These are phyloP conservation scores for Termitomyces sp. DNA, from an alignment of 768 basidiomycete species.

Conservation along the genomic window DNA sequence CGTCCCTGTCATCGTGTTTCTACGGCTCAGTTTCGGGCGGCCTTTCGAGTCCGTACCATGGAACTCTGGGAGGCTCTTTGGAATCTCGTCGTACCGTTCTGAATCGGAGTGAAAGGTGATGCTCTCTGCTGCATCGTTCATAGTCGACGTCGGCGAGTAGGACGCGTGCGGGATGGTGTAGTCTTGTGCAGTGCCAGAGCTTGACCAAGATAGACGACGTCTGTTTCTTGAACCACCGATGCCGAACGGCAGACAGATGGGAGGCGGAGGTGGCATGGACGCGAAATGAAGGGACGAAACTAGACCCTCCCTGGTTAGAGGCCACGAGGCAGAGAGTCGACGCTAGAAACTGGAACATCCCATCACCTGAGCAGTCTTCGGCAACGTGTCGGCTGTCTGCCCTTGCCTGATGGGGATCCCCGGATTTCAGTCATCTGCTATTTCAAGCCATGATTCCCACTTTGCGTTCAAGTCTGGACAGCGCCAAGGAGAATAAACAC, in stretches of 20 bases:
- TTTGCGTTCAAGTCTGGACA: too few relatives aligned
- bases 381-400: slow-evolving; percentile 5
- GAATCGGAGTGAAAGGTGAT: slow-evolving; percentile 58
- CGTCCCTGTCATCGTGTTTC: slow-evolving; percentile 53
- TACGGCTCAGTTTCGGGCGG: slow-evolving; percentile 37
- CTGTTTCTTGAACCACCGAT: slow-evolving; percentile 38
- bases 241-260: slow-evolving; percentile 56
- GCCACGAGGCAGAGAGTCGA: slow-evolving; percentile 12
- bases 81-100: slow-evolving; percentile 50
- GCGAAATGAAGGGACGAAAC: slow-evolving; percentile 18
- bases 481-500: not conserved
- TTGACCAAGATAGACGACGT: slow-evolving; percentile 43
- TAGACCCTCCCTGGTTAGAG: not conserved
- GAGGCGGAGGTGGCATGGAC: slow-evolving; percentile 49
- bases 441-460: too few relatives aligned
- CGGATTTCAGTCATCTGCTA: too few relatives aligned
- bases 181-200: slow-evolving; percentile 25
- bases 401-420: slow-evolving; percentile 14
- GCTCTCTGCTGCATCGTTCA: slow-evolving; percentile 38
- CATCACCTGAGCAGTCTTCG: slow-evolving; percentile 10
- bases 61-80: slow-evolving; percentile 26
- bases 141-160: slow-evolving; percentile 37
- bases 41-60: slow-evolving; percentile 30
- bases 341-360: slow-evolving; percentile 4
- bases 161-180: slow-evolving; percentile 36